A percentile compares a stretch with the other conserved stretches of the same genome.
phyloP scores from a whole-genome alignment of 2,329 filamentous ascomycete species.

The Aureobasidium sp. region DNA sequence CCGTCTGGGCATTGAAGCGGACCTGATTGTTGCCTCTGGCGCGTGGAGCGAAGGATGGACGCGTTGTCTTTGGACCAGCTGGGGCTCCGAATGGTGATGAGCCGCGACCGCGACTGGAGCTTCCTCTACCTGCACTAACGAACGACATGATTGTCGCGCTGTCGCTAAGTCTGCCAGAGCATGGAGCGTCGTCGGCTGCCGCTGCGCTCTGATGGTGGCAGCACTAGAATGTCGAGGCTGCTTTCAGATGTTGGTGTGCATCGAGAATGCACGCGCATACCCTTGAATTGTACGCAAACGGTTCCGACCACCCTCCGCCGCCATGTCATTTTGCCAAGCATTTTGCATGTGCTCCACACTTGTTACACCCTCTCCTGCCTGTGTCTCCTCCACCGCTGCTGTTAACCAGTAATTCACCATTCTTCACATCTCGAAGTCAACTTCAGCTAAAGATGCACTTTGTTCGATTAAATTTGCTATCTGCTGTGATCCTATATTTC shows the following conservation, averaged over 20 bases:
- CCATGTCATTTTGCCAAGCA: not conserved
- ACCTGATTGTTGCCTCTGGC: conserved; percentile 7
- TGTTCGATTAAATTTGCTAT: not conserved
- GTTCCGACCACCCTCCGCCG: no score
- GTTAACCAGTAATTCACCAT: no score
- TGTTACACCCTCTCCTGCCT: no score
- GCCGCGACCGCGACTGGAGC: conserved; percentile 9
- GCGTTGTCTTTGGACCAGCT: conserved; percentile 1
- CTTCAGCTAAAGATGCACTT: not conserved
- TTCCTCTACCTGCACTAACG: conserved; percentile 11
- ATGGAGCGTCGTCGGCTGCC: conserved; percentile 3
- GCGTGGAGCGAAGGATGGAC: conserved; percentile 1
- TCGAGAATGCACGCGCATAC: not conserved
- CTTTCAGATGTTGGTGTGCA: not conserved
- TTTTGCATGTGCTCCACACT: no score
- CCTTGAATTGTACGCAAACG: not conserved
- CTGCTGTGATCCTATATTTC: no score
- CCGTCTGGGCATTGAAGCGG: not conserved
- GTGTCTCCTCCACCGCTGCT: no score
- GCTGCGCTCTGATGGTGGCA: not conserved
- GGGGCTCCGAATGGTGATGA: conserved; percentile 1
- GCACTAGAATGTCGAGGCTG: not conserved
- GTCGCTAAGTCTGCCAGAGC: conserved; percentile 1
- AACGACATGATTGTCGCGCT: conserved; percentile 15
- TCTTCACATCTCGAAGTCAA: no score